Evolutionary conservation across 306 rosid species (phyloP).

Genomic region (Myrica gale): DNA sequence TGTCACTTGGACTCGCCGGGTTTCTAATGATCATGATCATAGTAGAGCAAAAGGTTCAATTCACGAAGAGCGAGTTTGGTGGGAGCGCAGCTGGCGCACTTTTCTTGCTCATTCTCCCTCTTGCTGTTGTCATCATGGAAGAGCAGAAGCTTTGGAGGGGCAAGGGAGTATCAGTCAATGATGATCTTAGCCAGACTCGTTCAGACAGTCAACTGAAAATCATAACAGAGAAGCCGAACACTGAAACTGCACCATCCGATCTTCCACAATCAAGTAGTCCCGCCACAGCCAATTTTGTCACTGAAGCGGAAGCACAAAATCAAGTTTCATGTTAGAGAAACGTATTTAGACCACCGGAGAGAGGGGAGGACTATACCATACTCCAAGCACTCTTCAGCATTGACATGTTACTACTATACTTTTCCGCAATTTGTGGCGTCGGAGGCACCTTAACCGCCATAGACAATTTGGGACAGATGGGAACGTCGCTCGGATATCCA

Average conservation of each 20-base stretch:
- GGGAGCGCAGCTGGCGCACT: conserved; percentile 46
- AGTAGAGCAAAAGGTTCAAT: conserved; percentile 34
- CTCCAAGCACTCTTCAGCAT: conserved; percentile 64
- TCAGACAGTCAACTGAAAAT: conserved; percentile 14
- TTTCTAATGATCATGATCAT: conserved; percentile 58
- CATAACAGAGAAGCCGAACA: conserved; percentile 21
- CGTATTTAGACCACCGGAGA: conserved; percentile 42
- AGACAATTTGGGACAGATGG: conserved; percentile 62
- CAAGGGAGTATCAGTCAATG: background rate
- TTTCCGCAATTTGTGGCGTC: conserved; percentile 51
- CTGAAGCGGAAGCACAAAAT: background rate
- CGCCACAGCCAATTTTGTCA: background rate
- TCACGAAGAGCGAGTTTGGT: conserved; percentile 43
- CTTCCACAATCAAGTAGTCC: background rate
- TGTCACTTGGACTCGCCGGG: conserved; percentile 57
- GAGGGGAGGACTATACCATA: conserved; percentile 62
- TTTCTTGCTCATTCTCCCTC: conserved; percentile 55
- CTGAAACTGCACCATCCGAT: background rate
- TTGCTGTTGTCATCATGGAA: conserved; percentile 47
- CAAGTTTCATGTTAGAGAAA: conserved; percentile 48
- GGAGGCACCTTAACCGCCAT: conserved; percentile 59
- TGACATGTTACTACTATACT: conserved; percentile 51
- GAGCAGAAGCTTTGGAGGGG: conserved; percentile 31
- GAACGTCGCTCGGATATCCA: conserved; percentile 43
- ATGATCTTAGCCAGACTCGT: background rate